Percentiles rank a stretch among this genome's conserved stretches.
Evolutionary conservation across 2,329 filamentous ascomycete species (phyloP).

Genomic region (Sporothrix brunneoviolacea): DNA sequence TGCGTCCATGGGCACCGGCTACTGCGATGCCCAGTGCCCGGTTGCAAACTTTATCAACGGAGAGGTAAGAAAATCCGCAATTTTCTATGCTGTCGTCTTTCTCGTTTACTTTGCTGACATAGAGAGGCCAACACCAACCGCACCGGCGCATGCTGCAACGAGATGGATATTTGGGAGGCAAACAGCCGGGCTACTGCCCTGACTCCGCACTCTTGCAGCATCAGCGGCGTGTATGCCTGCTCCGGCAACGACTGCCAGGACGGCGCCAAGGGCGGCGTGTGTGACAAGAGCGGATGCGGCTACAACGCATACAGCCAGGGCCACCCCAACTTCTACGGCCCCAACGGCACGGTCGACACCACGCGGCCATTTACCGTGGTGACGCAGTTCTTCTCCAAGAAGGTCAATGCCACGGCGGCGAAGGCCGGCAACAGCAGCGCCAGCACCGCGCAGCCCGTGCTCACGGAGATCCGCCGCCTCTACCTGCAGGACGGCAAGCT

Average conservation of each 20-base stretch:
- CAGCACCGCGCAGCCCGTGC: slow-evolving; percentile 9
- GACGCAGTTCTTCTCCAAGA: slow-evolving; percentile 37
- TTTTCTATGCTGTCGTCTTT: no score
- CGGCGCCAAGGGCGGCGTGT: slow-evolving; percentile 42
- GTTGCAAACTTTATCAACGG: slow-evolving; percentile 45
- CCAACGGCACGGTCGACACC: slow-evolving; percentile 38
- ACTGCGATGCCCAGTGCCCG: slow-evolving; percentile 56
- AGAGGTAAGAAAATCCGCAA: no score
- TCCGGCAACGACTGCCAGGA: slow-evolving; percentile 36
- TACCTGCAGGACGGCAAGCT: slow-evolving; percentile 45
- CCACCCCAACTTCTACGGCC: slow-evolving; percentile 22
- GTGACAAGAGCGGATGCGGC: slow-evolving; percentile 39
- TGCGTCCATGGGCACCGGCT: slow-evolving; percentile 55
- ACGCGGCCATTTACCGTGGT: slow-evolving; percentile 32
- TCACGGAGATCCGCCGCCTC: slow-evolving; percentile 40
- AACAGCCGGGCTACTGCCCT: slow-evolving; percentile 39
- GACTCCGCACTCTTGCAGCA: slow-evolving; percentile 44
- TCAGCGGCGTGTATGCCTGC: slow-evolving; percentile 37
- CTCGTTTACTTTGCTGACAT: no score
- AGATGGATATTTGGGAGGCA: slow-evolving; percentile 51
- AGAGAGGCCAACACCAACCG: slow-evolving; percentile 35
- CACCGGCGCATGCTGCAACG: slow-evolving; percentile 45
- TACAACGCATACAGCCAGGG: slow-evolving; percentile 36
- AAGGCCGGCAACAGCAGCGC: neutral
- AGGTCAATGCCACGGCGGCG: slow-evolving; percentile 19